These are phyloP conservation scores for Boletus rubescentipes DNA, from an alignment of 768 basidiomycete genomes.

Conservation along the genomic window DNA sequence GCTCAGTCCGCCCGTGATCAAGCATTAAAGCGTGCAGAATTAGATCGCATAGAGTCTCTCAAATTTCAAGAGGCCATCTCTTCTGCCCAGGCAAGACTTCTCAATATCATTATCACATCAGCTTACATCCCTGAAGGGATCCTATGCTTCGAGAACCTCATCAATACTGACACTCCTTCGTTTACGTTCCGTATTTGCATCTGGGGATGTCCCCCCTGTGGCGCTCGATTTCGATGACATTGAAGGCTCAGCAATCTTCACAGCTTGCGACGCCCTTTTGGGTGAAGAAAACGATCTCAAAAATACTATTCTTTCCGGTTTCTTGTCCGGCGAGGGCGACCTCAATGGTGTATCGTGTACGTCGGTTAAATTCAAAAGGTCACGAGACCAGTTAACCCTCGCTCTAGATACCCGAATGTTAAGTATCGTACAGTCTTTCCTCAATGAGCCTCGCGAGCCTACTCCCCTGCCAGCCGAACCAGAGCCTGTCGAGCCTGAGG, in stretches of 20 bases:
- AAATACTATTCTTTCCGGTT: constrained; percentile 48
- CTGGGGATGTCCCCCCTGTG: constrained; percentile 44
- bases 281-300: constrained; percentile 54
- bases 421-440: constrained; percentile 53
- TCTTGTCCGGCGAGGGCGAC: constrained; percentile 59
- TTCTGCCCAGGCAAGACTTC: constrained; percentile 52
- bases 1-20: constrained; percentile 58
- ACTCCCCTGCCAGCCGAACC: constrained; percentile 35
- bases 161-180: constrained; percentile 61
- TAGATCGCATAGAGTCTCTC: constrained; percentile 54
- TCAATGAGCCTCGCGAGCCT: constrained; percentile 45
- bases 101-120: neutral
- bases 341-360: constrained; percentile 64
- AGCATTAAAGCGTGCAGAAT: constrained; percentile 52
- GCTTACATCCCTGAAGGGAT: constrained; percentile 36
- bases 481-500: constrained; percentile 32
- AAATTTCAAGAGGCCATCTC: constrained; percentile 56
- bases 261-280: constrained; percentile 53
- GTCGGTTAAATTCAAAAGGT: constrained; percentile 19
- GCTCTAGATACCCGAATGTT: constrained; percentile 59
- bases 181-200: constrained; percentile 49
- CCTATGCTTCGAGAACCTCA: constrained; percentile 42
- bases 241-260: constrained; percentile 57
- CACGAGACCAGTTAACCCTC: constrained; percentile 6
- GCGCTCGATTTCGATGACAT: constrained; percentile 43